These are phyloP conservation scores for Irpex sp. DNA, from an alignment of 1,284 basidiomycete genomes.

Conservation along the genomic window DNA sequence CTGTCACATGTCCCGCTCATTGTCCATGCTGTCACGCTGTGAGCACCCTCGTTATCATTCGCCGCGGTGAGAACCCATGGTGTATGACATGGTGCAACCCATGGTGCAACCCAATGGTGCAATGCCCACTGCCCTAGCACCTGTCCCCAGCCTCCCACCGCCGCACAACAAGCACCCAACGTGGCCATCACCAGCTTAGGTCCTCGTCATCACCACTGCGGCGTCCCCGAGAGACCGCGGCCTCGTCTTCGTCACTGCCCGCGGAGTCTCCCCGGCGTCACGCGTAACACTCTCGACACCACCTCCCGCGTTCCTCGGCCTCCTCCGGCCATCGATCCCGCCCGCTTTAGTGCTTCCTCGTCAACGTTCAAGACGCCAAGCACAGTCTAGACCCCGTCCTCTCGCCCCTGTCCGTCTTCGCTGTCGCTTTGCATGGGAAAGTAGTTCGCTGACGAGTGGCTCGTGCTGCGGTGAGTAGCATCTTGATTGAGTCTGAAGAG, in stretches of 20 bases:
- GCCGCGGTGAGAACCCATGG: slow-evolving; percentile 4
- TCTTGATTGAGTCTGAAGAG: no score
- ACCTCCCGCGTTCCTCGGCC: background rate
- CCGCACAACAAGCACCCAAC: background rate
- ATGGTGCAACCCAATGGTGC: background rate
- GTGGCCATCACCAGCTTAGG: background rate
- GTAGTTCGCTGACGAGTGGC: no score
- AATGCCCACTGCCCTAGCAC: background rate
- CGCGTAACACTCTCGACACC: slow-evolving; percentile 1
- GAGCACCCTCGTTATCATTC: slow-evolving; percentile 2
- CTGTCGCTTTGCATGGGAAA: no score
- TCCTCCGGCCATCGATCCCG: background rate
- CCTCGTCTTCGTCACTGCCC: background rate
- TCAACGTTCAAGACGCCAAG: background rate
- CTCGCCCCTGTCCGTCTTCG: background rate
- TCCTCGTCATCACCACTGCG: background rate
- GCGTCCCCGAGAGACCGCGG: background rate
- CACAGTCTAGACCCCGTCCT: background rate
- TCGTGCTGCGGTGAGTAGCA: no score
- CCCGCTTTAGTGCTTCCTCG: background rate
- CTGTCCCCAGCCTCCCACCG: background rate
- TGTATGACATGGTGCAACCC: background rate
- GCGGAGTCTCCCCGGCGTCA: slow-evolving; percentile 3
- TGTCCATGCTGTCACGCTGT: slow-evolving; percentile 9
- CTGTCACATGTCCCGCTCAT: slow-evolving; percentile 12